Evolutionary conservation across 2,329 filamentous ascomycete genomes (phyloP).

Genomic region (Phialophora verrucosa): DNA sequence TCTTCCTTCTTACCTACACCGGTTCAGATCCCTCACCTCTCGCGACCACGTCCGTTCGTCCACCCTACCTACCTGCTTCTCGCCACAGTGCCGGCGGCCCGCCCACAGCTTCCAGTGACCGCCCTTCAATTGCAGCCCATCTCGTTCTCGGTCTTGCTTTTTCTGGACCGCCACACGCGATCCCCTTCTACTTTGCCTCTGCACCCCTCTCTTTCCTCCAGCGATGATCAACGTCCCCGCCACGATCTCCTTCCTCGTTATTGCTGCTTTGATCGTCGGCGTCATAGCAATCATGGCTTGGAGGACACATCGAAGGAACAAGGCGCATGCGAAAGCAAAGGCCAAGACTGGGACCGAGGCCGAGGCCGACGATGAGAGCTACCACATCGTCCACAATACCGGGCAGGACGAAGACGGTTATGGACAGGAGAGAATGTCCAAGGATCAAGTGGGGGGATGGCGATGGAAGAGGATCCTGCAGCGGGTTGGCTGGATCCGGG

Average conservation of each 20-base stretch:
- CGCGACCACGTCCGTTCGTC: too few relatives aligned
- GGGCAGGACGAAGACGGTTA: not conserved
- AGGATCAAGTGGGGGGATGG: not conserved
- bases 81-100: too few relatives aligned
- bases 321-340: not conserved
- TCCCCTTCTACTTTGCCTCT: not conserved
- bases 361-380: not conserved
- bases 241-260: constrained; percentile 9
- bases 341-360: too few relatives aligned
- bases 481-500: constrained; percentile 2
- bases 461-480: constrained; percentile 9
- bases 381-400: not conserved
- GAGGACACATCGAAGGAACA: constrained; percentile 2
- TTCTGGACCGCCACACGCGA: not conserved
- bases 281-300: not conserved
- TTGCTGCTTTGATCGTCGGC: constrained; percentile 4
- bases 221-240: constrained; percentile 2
- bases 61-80: too few relatives aligned
- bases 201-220: not conserved
- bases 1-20: not conserved
- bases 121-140: not conserved
- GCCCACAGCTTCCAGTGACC: not conserved
- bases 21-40: not conserved
- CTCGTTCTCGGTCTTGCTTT: not conserved
- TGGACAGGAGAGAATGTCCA: not conserved